Conservation (phyloP, 768 basidiomycete species). For the Pulveroboletus frians region DNA sequence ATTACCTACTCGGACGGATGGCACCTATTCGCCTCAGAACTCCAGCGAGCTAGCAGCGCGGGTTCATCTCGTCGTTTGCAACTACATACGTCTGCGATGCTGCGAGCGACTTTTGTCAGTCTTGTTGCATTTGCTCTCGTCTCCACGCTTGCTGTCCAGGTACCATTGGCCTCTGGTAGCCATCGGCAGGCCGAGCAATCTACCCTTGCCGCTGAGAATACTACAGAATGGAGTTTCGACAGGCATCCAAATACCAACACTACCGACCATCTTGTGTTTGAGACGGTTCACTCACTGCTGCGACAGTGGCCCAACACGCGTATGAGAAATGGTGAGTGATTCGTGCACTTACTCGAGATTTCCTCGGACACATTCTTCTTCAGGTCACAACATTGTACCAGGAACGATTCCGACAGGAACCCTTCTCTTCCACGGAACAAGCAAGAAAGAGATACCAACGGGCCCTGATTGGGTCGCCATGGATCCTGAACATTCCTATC, state of each 20-base stretch:
- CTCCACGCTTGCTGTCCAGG: constrained; percentile 1
- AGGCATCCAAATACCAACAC: constrained; percentile 19
- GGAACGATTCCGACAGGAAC: constrained; percentile 35
- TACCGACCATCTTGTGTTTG: constrained; percentile 25
- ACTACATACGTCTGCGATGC: neutral
- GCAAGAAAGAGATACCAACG: constrained; percentile 19
- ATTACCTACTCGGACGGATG: too few relatives aligned
- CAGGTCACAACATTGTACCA: constrained; percentile 26
- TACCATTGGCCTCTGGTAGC: constrained; percentile 1
- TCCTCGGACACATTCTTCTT: constrained; percentile 8
- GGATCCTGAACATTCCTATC: constrained; percentile 34
- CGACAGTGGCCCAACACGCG: constrained; percentile 46
- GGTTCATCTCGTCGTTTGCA: neutral
- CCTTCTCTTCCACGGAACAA: constrained; percentile 32
- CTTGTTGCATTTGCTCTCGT: neutral
- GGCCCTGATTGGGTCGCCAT: constrained; percentile 31
- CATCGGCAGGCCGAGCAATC: neutral
- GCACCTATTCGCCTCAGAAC: too few relatives aligned
- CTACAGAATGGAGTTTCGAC: constrained; percentile 21
- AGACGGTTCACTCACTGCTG: constrained; percentile 27
- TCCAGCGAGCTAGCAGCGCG: too few relatives aligned
- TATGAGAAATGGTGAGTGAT: constrained; percentile 38
- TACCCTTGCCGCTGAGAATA: neutral
- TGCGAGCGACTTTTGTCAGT: neutral
- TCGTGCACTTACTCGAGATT: constrained; percentile 8